Percentiles rank a stretch among this genome's conserved stretches.
Conservation (phyloP, 148 eudicot species). For the Linanthus parryae region DNA sequence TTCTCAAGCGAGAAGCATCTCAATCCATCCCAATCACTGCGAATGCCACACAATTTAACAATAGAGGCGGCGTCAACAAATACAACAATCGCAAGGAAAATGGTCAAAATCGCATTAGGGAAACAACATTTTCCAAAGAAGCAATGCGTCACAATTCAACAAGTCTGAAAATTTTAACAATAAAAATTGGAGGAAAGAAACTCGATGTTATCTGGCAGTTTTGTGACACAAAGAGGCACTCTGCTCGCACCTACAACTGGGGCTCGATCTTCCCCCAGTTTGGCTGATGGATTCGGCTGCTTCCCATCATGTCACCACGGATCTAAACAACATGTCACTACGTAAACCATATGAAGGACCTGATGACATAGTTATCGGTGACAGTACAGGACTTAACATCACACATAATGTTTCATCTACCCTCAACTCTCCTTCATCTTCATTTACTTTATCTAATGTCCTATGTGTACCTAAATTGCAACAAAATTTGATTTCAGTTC, state of each 20-base stretch:
- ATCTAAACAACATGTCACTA: neutral
- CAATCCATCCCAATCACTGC: neutral
- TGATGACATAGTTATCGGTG: constrained; percentile 1
- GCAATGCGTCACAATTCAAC: neutral
- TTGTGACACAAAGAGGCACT: constrained; percentile 2
- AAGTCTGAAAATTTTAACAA: neutral
- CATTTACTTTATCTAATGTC: constrained; percentile 1
- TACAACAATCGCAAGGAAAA: neutral
- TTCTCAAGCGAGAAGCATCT: constrained; percentile 2
- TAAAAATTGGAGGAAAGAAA: neutral
- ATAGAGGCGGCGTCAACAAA: neutral
- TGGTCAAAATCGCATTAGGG: neutral
- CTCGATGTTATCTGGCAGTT: neutral
- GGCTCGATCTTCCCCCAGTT: neutral
- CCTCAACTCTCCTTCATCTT: neutral
- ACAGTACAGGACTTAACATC: constrained; percentile 7
- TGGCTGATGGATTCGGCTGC: neutral
- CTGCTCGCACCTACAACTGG: neutral
- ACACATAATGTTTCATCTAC: constrained; percentile 2
- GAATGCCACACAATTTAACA: neutral
- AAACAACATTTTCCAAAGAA: neutral
- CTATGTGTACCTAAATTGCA: constrained; percentile 1
- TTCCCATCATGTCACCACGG: constrained; percentile 1
- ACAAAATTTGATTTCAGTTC: too few relatives aligned
- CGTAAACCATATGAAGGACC: constrained; percentile 3